Evolutionary conservation across 2,329 filamentous ascomycete species (phyloP).

Genomic region (Phyllosticta paracitricarpa): DNA sequence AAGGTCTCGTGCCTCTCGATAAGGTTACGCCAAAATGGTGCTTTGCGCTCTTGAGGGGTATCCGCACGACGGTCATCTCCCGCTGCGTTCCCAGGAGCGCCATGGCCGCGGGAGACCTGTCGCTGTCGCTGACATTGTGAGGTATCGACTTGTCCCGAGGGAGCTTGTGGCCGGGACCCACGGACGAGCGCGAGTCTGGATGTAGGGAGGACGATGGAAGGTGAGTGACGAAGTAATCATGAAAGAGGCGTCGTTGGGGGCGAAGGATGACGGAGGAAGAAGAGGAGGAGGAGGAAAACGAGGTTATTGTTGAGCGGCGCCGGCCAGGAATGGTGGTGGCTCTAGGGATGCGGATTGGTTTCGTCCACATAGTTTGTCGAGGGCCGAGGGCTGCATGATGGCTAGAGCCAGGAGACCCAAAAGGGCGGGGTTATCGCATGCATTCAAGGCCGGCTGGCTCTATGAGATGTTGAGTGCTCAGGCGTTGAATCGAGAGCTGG

Average conservation of each 20-base stretch:
- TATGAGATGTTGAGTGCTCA: background rate
- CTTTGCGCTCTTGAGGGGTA: slow-evolving; percentile 85
- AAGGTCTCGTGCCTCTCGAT: slow-evolving; percentile 69
- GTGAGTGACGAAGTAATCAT: slow-evolving; percentile 96
- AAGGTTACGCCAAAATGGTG: slow-evolving; percentile 84
- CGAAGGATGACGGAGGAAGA: background rate
- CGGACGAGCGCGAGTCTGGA: slow-evolving; percentile 61
- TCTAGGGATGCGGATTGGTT: slow-evolving; percentile 19
- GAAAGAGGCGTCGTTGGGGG: slow-evolving; percentile 48
- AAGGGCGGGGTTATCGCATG: slow-evolving; percentile 5
- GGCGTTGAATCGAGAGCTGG: background rate
- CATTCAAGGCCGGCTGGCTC: background rate
- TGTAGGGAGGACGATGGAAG: slow-evolving; percentile 87
- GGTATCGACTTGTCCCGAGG: slow-evolving; percentile 77
- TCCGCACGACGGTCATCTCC: slow-evolving; percentile 88
- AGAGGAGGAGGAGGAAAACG: background rate
- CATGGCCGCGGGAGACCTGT: slow-evolving; percentile 25
- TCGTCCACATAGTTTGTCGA: slow-evolving; percentile 28
- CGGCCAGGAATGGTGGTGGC: slow-evolving; percentile 17
- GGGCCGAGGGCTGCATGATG: slow-evolving; percentile 7
- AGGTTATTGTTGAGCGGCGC: background rate
- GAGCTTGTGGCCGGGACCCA: slow-evolving; percentile 63
- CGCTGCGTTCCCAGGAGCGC: slow-evolving; percentile 31
- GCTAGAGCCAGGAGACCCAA: slow-evolving; percentile 7
- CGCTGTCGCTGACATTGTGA: slow-evolving; percentile 43